Percentiles rank a stretch among this genome's conserved stretches.
Evolutionary conservation across 805 yeast genomes (phyloP).

Genomic region (Schwanniomyces pseudopolymorphus): DNA sequence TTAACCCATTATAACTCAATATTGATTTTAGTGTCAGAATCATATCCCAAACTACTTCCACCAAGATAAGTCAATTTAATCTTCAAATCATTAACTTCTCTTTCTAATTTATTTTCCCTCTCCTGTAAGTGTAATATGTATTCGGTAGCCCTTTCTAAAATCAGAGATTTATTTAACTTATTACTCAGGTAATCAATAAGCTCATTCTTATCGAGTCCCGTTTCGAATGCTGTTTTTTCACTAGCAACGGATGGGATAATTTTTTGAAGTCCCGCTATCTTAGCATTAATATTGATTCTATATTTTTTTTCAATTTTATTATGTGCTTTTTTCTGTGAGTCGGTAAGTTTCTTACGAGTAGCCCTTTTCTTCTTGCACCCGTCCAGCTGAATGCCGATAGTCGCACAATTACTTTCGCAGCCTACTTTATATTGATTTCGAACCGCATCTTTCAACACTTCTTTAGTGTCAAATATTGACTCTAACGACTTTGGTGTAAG

Average conservation of each 20-base stretch:
- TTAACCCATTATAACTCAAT: neutral
- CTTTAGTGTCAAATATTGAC: conserved; percentile 28
- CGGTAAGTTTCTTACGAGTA: conserved; percentile 54
- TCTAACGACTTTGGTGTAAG: conserved; percentile 24
- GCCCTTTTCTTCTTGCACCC: conserved; percentile 36
- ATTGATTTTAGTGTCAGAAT: neutral
- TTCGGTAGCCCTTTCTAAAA: conserved; percentile 65
- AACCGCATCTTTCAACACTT: conserved; percentile 20
- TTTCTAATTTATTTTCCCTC: conserved; percentile 15
- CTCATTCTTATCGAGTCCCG: conserved; percentile 18
- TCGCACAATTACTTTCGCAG: neutral
- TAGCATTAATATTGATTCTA: conserved; percentile 69
- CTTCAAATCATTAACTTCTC: neutral
- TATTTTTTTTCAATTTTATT: conserved; percentile 71
- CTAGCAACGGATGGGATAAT: conserved; percentile 67
- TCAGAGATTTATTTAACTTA: conserved; percentile 62
- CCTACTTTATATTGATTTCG: neutral
- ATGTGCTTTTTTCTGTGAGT: conserved; percentile 67
- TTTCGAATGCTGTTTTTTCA: conserved; percentile 63
- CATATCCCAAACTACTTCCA: neutral
- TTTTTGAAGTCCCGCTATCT: conserved; percentile 65
- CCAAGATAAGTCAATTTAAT: neutral
- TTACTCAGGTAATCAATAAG: conserved; percentile 17
- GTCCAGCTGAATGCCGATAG: neutral
- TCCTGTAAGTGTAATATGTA: conserved; percentile 56